Evolutionary conservation across 2,329 filamentous ascomycete species (phyloP).

Genomic region (Fusarium brevicatenulatum): DNA sequence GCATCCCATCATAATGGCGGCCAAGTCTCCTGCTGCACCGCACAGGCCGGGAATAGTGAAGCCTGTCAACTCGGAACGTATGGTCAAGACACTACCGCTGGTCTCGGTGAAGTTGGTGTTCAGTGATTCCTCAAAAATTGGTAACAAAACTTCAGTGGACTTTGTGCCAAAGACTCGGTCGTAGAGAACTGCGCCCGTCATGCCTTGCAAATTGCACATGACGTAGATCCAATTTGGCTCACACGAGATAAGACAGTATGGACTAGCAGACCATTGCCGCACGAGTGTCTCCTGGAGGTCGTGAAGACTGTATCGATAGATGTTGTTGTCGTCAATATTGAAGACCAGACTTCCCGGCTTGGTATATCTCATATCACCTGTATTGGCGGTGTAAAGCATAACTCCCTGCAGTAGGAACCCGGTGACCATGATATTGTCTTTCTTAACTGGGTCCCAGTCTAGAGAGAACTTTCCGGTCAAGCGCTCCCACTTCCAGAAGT

Average conservation of each 20-base stretch:
- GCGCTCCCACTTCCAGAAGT: background rate
- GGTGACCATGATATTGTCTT: background rate
- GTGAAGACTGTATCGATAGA: background rate
- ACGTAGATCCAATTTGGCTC: background rate
- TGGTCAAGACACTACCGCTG: background rate
- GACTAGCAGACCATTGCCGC: background rate
- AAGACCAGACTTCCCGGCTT: background rate
- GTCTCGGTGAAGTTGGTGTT: background rate
- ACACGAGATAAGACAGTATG: background rate
- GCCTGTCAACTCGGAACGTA: background rate
- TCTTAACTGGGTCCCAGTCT: background rate
- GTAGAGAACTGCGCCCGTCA: background rate
- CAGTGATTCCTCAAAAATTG: background rate
- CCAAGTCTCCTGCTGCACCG: background rate
- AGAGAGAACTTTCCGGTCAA: background rate
- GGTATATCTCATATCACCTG: background rate
- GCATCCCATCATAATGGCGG: background rate
- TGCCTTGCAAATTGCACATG: background rate
- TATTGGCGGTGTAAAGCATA: background rate
- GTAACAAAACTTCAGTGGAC: accelerated
- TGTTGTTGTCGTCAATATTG: background rate
- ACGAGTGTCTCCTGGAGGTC: background rate
- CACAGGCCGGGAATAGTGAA: background rate
- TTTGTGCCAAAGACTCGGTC: background rate
- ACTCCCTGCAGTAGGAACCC: background rate